phyloP scores from a whole-genome alignment of 106 monocot genomes.

The Posidonia australis region DNA sequence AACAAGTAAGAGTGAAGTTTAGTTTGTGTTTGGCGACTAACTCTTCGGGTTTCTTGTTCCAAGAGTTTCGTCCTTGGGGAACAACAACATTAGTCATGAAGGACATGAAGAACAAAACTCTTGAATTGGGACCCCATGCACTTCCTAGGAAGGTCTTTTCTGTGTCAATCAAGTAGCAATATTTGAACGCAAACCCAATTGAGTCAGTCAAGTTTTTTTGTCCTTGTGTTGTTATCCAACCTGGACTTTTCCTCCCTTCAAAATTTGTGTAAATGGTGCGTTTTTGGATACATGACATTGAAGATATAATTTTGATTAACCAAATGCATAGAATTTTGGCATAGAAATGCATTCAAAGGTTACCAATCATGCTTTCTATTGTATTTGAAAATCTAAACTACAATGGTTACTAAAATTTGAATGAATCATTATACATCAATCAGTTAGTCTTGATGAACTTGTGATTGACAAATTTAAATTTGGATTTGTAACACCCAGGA shows the following conservation, averaged over 20 bases:
- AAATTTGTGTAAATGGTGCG: not conserved
- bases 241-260: not conserved
- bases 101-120: conserved; percentile 11
- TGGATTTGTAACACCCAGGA: too few species aligned
- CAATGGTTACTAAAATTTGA: too few species aligned
- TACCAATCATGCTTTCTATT: too few species aligned
- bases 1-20: not conserved
- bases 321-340: too few species aligned
- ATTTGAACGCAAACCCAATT: conserved; percentile 33
- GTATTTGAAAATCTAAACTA: too few species aligned
- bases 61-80: conserved; percentile 10
- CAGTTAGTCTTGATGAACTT: too few species aligned
- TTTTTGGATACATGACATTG: not conserved
- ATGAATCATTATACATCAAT: too few species aligned
- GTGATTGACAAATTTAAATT: too few species aligned
- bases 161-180: not conserved
- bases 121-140: conserved; percentile 13
- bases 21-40: too few species aligned
- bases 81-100: not conserved
- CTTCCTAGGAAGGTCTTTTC: conserved; percentile 5
- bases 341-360: too few species aligned
- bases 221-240: conserved; percentile 18
- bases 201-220: not conserved
- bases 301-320: too few species aligned
- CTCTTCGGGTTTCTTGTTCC: too few species aligned